A percentile compares a stretch with the other conserved stretches of the same genome.
Conservation (phyloP, 495 filamentous ascomycete genomes). For the Trypethelium eluteriae region DNA sequence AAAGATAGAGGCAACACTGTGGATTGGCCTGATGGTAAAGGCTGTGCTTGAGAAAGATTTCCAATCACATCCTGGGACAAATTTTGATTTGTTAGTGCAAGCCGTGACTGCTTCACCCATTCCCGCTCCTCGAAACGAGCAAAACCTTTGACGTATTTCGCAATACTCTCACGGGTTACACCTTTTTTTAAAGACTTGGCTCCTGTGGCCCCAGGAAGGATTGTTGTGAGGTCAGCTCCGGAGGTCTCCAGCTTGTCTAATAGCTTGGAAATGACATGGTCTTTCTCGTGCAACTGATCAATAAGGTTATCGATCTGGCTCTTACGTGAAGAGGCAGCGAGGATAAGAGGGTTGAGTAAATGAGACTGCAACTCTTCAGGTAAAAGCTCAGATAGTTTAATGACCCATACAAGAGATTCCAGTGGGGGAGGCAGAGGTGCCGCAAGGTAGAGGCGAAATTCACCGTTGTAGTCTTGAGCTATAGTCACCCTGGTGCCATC, state of each 20-base stretch:
- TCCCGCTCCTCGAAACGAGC: slow-evolving; percentile 23
- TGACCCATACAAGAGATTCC: slow-evolving; percentile 18
- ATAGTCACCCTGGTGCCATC: slow-evolving; percentile 9
- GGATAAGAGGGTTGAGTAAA: slow-evolving; percentile 22
- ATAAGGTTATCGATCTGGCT: slow-evolving; percentile 19
- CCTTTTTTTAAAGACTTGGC: slow-evolving; percentile 21
- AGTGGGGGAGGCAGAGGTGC: slow-evolving; percentile 25
- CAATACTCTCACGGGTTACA: slow-evolving; percentile 22
- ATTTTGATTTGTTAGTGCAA: neutral
- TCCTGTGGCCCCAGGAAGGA: slow-evolving; percentile 27
- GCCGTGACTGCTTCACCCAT: slow-evolving; percentile 16
- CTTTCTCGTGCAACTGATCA: slow-evolving; percentile 24
- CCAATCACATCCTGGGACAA: slow-evolving; percentile 13
- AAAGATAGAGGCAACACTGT: neutral
- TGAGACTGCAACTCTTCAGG: slow-evolving; percentile 12
- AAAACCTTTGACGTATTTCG: slow-evolving; percentile 27
- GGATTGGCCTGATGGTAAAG: neutral
- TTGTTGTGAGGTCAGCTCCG: slow-evolving; percentile 25
- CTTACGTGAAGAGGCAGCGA: slow-evolving; percentile 11
- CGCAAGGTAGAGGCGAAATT: slow-evolving; percentile 14
- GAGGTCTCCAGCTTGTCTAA: slow-evolving; percentile 27
- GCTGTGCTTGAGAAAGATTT: slow-evolving; percentile 2
- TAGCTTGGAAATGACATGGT: slow-evolving; percentile 29
- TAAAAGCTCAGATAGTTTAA: slow-evolving; percentile 15
- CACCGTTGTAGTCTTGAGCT: neutral